Evolutionary conservation across 306 rosid genomes (phyloP), one percentile per base, ranked within the genome.

Genomic region (Dalbergia oliveri): DNA sequence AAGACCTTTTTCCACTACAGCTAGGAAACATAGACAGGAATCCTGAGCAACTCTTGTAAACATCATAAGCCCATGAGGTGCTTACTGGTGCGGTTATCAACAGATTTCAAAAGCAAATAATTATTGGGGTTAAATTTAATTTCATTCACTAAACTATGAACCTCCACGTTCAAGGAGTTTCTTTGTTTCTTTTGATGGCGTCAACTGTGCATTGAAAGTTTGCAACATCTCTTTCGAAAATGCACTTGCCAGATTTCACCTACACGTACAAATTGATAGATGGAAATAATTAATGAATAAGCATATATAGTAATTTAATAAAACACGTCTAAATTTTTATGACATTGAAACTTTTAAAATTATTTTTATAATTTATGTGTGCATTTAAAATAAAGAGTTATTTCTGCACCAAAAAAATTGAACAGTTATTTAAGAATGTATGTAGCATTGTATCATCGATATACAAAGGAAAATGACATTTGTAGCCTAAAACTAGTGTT

Each of bases 391-490:
- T 26, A 2, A 26, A 26, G 2, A 2, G 31, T 26, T 26, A 2
- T 2, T 26, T 26, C 31, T 26, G 31, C 31, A 26, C 2, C 3
- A 26, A 26, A 26, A 21, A 1, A 26, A 26, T 26, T 26, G 31
- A 26, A 26, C 3, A 26, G 3, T 26, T 26, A 26, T 26, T 26
- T 26, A 26, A 26, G 2, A 26, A 26, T 26, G 3, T 1, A 26
- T 0, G 31, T 26, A 26, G 31, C 1, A 26, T 26, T 26, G 1
- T 2, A 26, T 26, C 31, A 26, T 26, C 3, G 31, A 26, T 1
- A 26, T 26, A 2, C 31, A 26, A 26, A 1, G 31, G n/a, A 57
- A 78, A 83, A 66, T 41, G 71, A 72, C 80, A 49, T 58, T 2
- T 15, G 64, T 59, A 66, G 31, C 64, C 63, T 63, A 73, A 47